Evolutionary conservation across 2,329 filamentous ascomycete species (phyloP), one percentile per base, ranked within the genome.

Genomic region (Claviceps quebecensis): DNA sequence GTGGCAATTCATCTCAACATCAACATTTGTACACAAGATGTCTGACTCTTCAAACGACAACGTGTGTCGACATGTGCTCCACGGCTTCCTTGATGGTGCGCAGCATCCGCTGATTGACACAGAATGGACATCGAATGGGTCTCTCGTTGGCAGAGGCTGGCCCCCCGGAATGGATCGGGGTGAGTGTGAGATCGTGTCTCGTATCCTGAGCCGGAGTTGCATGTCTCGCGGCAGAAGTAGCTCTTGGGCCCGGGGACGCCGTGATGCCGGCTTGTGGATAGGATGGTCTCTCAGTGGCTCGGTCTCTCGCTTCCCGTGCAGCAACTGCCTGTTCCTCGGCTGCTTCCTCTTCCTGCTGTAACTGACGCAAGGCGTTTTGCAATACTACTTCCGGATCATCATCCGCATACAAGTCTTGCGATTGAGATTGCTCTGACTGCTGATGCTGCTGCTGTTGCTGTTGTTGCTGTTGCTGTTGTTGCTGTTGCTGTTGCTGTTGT

Each of bases 51-150:
- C 61, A 76, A 17, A 81, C 75, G 14, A 80, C 72, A 4, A 81
- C 78, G 54, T 81, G 78, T 2, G 76, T 80, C 11, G 77, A 77
- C 70, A 81, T 68, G 59, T 81, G 78, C 61, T 81, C 78, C 3
- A 81, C 77, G 4, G 78, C 76, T 60, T 81, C 78, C 62, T 78
- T 80, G 45, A 81, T 77, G 1, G 71, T 76, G 17, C 77, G 69
- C 49, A 81, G 68, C 76, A 81, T 78, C 5, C 78, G 70, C 57
- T 78, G 74, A 56, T 81, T 81, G 38, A 81, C 71, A 55, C 78
- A 81, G 56, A 79, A 81, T 1, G 78, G 78, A 56, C 78, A 81
- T 17, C 77, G 69, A 29, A 79, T 61, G 2, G 77, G 75, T 19
- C 70, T 63, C 38, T 80, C 74, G 36, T 68, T 66, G 5, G 65